Evolutionary conservation across 805 yeast species (phyloP).

Genomic region (Teunomyces cretensis): DNA sequence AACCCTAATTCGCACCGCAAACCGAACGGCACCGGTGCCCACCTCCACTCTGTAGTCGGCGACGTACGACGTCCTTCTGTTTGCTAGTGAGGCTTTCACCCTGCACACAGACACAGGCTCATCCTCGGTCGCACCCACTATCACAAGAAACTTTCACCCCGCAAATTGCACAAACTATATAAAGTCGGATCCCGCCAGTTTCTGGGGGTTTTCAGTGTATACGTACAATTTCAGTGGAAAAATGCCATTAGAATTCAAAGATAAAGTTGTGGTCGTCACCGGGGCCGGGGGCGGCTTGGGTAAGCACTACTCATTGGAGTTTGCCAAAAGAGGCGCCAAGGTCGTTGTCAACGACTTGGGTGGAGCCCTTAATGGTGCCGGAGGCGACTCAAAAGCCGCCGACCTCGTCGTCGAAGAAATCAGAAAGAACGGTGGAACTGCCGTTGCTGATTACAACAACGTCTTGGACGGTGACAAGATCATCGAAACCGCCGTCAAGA

Average conservation of each 20-base stretch:
- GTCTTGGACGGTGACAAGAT: slow-evolving; percentile 83
- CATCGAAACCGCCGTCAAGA: slow-evolving; percentile 79
- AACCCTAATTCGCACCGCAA: no score
- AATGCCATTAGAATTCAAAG: slow-evolving; percentile 52
- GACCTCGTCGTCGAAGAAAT: slow-evolving; percentile 89
- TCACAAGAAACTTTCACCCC: slow-evolving; percentile 4
- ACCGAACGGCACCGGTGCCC: no score
- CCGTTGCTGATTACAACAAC: slow-evolving; percentile 93
- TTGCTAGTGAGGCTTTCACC: not conserved
- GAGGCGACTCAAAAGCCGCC: slow-evolving; percentile 76
- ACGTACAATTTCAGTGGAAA: not conserved
- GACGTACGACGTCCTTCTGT: no score
- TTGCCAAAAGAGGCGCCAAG: slow-evolving; percentile 87
- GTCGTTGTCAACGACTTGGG: slow-evolving; percentile 96
- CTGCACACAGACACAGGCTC: not conserved
- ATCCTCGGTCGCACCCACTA: slow-evolving; percentile 3
- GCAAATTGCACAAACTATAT: slow-evolving; percentile 1
- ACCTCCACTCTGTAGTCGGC: no score
- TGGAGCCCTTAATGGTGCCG: slow-evolving; percentile 76
- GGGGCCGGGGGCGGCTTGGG: slow-evolving; percentile 99
- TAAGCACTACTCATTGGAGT: slow-evolving; percentile 79
- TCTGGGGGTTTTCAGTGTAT: not conserved
- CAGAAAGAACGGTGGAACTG: slow-evolving; percentile 69
- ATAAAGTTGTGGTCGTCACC: slow-evolving; percentile 87
- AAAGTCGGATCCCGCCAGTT: not conserved